Base-by-base conservation (phyloP, 306 rosid species). In the Senna tora region DNA sequence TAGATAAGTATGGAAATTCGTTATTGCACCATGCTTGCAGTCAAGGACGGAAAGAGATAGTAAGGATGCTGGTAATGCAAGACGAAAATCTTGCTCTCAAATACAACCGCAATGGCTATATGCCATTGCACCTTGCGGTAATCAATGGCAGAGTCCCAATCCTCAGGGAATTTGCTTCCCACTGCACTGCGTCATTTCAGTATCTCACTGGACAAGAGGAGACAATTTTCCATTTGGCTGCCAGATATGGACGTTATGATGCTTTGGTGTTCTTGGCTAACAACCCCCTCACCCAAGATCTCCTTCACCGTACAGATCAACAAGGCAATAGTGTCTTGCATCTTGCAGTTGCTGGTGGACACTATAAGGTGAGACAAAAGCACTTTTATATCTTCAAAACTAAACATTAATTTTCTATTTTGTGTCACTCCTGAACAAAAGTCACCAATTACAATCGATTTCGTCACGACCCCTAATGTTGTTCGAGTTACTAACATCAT, bases 111-210 rank as follows among this genome's bases (percentile, higher is more conserved):
- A 72, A 80, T 51, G 92, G 96, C 8, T 84, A 81, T 66, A 89
- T 93, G 2, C 90, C 97, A n/a, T 46, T 87, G 79, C 93, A 92
- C 72, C 71, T 74, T 54, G 93, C 97, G 17, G 81, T 81, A 7
- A 86, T 82, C 46, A 86, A 86, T 16, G 90, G 93, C 2, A 83
- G 66, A 71, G 85, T 77, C 66, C 34, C 79, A 6, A 79, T 92
- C 66, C 90, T 92, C 62, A 69, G 74, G 20, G 84, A 74, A 25
- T 87, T 87, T 64, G 54, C 86, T 17, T 39, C 67, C 3, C 7
- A 53, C 76, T 83, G 54, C 51, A 33, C 87, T 13, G 80, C 77
- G 4, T 80, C 96, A 25, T 84, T 89, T 65, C 71, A 76, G 19
- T 59, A 68, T 19, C 78, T 43, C 15, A 86, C 97, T 14, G 72